Percentiles rank a stretch among this genome's conserved stretches.
Evolutionary conservation across 305 asterid genomes (phyloP).

Genomic region (Lippia alba): DNA sequence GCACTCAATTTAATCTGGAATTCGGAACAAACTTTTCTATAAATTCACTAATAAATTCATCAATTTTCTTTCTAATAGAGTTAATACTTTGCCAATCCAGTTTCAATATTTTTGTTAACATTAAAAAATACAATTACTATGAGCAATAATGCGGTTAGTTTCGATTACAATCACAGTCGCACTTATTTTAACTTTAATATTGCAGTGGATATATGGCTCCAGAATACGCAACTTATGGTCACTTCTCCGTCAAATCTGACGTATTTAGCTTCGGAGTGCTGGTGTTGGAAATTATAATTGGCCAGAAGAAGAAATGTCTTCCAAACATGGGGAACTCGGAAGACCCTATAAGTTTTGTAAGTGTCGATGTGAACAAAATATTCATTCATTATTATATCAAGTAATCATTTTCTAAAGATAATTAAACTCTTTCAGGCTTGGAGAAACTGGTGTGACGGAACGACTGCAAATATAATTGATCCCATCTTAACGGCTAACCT

Average conservation of each 20-base stretch:
- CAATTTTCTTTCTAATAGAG: background rate
- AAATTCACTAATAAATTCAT: background rate
- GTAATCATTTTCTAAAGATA: too few relatives aligned
- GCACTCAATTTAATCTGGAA: background rate
- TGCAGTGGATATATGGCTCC: constrained; percentile 46
- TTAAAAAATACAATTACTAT: too few relatives aligned
- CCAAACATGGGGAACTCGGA: background rate
- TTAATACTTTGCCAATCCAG: too few relatives aligned
- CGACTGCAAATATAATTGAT: too few relatives aligned
- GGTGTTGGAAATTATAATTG: constrained; percentile 1
- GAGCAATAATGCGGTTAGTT: too few relatives aligned
- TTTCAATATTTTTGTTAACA: too few relatives aligned
- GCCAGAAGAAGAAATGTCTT: background rate
- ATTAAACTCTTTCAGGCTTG: too few relatives aligned
- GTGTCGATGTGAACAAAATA: background rate
- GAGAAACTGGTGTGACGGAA: too few relatives aligned
- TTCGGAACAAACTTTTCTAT: too few relatives aligned
- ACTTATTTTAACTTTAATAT: background rate
- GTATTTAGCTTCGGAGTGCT: constrained; percentile 4
- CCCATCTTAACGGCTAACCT: too few relatives aligned
- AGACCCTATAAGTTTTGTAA: constrained; percentile 3
- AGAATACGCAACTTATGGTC: constrained; percentile 36
- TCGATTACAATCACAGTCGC: too few relatives aligned
- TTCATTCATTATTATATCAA: too few relatives aligned
- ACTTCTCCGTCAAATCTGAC: constrained; percentile 33